phyloP scores from a whole-genome alignment of 805 yeast genomes.

The Candida nitratophila region DNA sequence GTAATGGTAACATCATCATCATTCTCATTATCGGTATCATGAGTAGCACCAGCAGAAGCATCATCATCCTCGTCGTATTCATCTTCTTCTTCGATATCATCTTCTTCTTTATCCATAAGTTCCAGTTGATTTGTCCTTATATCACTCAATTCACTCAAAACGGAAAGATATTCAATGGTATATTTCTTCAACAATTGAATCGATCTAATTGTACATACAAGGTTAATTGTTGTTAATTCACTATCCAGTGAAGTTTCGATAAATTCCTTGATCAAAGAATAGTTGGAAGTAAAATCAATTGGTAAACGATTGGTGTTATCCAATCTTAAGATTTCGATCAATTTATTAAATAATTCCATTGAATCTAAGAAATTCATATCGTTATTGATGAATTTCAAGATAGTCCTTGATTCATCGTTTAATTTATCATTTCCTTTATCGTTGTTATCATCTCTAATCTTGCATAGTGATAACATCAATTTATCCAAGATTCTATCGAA shows the following conservation, averaged over 20 bases:
- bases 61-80: conserved; percentile 1
- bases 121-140: background rate
- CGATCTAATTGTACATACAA: conserved; percentile 16
- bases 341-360: conserved; percentile 13
- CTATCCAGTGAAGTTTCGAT: conserved; percentile 15
- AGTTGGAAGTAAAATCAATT: conserved; percentile 6
- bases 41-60: conserved; percentile 3
- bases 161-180: conserved; percentile 15
- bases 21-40: conserved; percentile 1
- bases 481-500: conserved; percentile 9
- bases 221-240: conserved; percentile 17
- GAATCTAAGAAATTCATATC: conserved; percentile 18
- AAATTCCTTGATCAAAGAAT: conserved; percentile 18
- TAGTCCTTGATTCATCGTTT: conserved; percentile 9
- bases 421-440: background rate
- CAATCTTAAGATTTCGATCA: conserved; percentile 14
- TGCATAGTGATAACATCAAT: conserved; percentile 11
- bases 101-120: background rate
- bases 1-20: conserved; percentile 3
- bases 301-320: background rate
- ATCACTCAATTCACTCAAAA: conserved; percentile 5
- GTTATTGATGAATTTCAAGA: conserved; percentile 12
- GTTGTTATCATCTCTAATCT: background rate
- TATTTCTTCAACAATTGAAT: conserved; percentile 12
- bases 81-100: conserved; percentile 3